Evolutionary conservation across 2,329 filamentous ascomycete species (phyloP).

Genomic region (Microascus cirrosus): DNA sequence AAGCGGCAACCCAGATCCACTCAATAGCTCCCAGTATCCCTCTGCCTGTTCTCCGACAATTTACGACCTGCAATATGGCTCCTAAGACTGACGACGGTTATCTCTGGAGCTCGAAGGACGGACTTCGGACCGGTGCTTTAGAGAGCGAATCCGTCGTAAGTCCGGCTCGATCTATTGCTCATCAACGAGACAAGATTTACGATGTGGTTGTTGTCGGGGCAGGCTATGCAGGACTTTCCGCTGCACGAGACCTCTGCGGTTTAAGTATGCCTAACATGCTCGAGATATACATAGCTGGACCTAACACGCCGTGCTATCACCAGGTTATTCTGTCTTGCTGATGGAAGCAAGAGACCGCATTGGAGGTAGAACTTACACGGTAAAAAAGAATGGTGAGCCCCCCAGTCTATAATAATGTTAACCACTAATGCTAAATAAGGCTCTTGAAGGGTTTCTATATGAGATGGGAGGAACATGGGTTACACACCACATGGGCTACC

Average conservation of each 20-base stretch:
- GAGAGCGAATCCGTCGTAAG: not conserved
- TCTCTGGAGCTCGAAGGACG: not conserved
- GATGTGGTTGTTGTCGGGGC: not conserved
- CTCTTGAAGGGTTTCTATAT: constrained; percentile 25
- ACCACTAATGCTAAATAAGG: no score
- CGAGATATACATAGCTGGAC: no score
- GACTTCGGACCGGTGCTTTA: not conserved
- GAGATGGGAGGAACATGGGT: constrained; percentile 41
- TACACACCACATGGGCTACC: constrained; percentile 21
- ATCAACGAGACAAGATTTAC: not conserved
- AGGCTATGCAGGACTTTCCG: not conserved
- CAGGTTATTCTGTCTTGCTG: constrained; percentile 26
- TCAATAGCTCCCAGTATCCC: no score
- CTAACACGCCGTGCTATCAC: no score
- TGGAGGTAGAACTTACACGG: constrained; percentile 33
- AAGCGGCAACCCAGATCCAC: no score
- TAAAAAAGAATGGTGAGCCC: constrained; percentile 15
- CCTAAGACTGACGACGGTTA: not conserved
- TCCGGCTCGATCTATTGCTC: not conserved
- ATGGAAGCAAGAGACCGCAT: constrained; percentile 35
- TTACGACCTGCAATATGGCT: no score
- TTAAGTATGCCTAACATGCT: no score
- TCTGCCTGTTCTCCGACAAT: no score
- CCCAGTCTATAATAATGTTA: no score
- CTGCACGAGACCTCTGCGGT: not conserved